Percentiles rank a stretch among this genome's conserved stretches.
Evolutionary conservation across 495 filamentous ascomycete genomes (phyloP).

Genomic region (Podospora didyma): DNA sequence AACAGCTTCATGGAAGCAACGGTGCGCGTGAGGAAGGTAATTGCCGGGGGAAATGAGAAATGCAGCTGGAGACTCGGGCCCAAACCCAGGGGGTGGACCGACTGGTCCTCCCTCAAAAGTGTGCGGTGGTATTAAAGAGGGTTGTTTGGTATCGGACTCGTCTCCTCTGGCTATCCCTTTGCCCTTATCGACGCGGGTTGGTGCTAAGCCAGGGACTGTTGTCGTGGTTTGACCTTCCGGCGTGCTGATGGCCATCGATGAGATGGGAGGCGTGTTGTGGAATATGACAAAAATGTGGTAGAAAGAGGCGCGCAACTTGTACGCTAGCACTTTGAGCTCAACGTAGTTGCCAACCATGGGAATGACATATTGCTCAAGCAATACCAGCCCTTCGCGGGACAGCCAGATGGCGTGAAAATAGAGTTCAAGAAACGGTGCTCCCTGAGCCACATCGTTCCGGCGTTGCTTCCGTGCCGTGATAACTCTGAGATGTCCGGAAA

Average conservation of each 20-base stretch:
- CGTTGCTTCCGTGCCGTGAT: slow-evolving; percentile 78
- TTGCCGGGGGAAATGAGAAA: slow-evolving; percentile 78
- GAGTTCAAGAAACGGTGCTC: slow-evolving; percentile 75
- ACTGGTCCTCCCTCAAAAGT: slow-evolving; percentile 47
- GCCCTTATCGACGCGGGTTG: slow-evolving; percentile 38
- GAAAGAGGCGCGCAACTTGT: slow-evolving; percentile 89
- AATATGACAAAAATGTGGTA: slow-evolving; percentile 97
- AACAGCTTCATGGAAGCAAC: slow-evolving; percentile 75
- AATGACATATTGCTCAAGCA: slow-evolving; percentile 81
- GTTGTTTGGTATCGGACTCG: slow-evolving; percentile 13
- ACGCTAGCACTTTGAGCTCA: slow-evolving; percentile 80
- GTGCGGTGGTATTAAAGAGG: slow-evolving; percentile 40
- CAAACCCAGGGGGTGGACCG: slow-evolving; percentile 45
- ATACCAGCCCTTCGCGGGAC: slow-evolving; percentile 80
- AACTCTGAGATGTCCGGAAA: slow-evolving; percentile 66
- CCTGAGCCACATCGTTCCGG: slow-evolving; percentile 71
- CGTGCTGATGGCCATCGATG: slow-evolving; percentile 30
- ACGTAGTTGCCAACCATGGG: slow-evolving; percentile 67
- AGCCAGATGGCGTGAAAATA: slow-evolving; percentile 97
- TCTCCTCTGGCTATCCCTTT: slow-evolving; percentile 39
- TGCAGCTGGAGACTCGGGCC: slow-evolving; percentile 49
- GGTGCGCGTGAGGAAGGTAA: slow-evolving; percentile 76
- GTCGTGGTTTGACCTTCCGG: slow-evolving; percentile 25
- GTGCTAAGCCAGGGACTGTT: slow-evolving; percentile 19
- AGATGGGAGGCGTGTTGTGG: slow-evolving; percentile 64